phyloP scores from a whole-genome alignment of 225 moss, liverwort and hornwort species.

The Pleurozium schreberi region DNA sequence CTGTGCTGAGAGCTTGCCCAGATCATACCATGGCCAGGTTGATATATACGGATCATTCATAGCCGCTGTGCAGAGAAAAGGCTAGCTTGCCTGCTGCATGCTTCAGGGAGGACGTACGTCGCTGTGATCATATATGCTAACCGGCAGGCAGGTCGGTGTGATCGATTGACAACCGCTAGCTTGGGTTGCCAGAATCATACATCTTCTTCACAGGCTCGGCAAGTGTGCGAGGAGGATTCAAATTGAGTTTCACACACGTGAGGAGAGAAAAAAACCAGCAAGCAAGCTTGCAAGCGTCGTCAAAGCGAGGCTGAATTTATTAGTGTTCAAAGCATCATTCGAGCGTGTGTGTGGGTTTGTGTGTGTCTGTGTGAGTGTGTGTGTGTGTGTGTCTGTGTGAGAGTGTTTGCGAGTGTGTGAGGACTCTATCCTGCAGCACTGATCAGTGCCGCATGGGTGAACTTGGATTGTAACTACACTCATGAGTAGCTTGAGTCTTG shows the following conservation, averaged over 20 bases:
- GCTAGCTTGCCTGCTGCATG: neutral
- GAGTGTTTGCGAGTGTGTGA: neutral
- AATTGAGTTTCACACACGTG: conserved; percentile 3
- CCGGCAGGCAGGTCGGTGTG: neutral
- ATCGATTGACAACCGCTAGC: neutral
- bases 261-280: neutral
- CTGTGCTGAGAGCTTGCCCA: too few relatives aligned
- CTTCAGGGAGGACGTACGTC: neutral
- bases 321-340: neutral
- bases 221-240: conserved; percentile 16
- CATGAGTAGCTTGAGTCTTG: neutral
- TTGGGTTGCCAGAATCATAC: neutral
- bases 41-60: neutral
- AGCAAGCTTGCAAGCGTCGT: neutral
- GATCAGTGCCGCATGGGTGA: neutral
- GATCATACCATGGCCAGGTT: neutral
- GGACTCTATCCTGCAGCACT: neutral
- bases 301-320: neutral
- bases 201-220: neutral
- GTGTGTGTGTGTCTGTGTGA: too few relatives aligned
- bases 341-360: neutral
- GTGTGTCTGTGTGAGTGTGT: neutral
- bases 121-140: neutral
- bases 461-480: neutral
- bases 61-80: neutral